Percentiles rank a stretch among this genome's conserved stretches.
phyloP scores from a whole-genome alignment of 257 asterid genomes.

The Lavandula angustifolia region DNA sequence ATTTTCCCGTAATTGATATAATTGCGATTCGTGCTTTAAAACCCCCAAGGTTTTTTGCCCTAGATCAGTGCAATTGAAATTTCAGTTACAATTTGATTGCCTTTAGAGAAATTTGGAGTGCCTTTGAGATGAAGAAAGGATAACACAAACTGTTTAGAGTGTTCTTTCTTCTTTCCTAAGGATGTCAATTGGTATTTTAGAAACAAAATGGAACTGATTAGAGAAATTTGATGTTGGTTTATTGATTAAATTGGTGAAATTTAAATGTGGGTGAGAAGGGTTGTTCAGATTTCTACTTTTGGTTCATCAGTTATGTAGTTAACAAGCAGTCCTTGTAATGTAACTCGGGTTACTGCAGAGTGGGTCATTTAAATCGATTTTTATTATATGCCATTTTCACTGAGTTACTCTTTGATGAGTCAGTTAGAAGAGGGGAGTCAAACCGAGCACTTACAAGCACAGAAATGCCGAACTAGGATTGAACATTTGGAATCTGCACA shows the following conservation, averaged over 20 bases:
- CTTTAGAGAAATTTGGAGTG: neutral
- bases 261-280: constrained; percentile 3
- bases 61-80: neutral
- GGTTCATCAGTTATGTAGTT: constrained; percentile 5
- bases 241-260: constrained; percentile 24
- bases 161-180: neutral
- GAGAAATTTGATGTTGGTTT: constrained; percentile 11
- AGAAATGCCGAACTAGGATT: constrained; percentile 78
- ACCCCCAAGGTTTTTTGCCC: too few species aligned
- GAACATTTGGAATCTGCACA: constrained; percentile 88
- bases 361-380: constrained; percentile 12
- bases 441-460: constrained; percentile 88
- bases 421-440: constrained; percentile 90
- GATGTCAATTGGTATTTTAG: neutral
- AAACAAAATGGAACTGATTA: neutral
- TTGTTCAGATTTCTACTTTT: neutral
- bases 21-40: neutral
- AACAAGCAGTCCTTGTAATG: neutral
- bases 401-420: constrained; percentile 30
- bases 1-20: constrained; percentile 5
- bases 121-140: constrained; percentile 13
- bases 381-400: neutral
- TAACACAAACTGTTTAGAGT: neutral
- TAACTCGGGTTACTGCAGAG: neutral
- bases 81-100: neutral